A percentile compares a stretch with the other conserved stretches of the same genome.
These are phyloP conservation scores for Fusarium equiseti DNA, from an alignment of 2,329 filamentous ascomycete genomes.

Conservation along the genomic window DNA sequence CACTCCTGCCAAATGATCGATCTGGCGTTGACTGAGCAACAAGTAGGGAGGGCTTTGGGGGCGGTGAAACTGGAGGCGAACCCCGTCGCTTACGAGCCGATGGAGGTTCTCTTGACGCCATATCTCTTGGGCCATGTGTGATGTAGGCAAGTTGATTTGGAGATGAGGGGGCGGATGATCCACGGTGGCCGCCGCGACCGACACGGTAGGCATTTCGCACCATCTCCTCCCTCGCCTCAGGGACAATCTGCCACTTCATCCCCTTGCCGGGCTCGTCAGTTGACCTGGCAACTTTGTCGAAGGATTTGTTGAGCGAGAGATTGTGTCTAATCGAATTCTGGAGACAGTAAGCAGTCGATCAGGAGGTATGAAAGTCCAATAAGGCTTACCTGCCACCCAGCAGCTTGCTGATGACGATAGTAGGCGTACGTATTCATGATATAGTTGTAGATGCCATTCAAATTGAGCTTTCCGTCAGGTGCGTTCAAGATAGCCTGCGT, in stretches of 20 bases:
- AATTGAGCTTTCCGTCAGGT: conserved; percentile 86
- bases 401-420: conserved; percentile 81
- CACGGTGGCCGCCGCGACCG: conserved; percentile 72
- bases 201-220: conserved; percentile 76
- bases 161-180: conserved; percentile 79
- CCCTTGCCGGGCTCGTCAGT: conserved; percentile 98
- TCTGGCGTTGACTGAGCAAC: conserved; percentile 68
- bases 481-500: conserved; percentile 94
- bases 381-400: conserved; percentile 86
- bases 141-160: conserved; percentile 71
- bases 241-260: conserved; percentile 97
- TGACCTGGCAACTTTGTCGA: conserved; percentile 90
- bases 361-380: not conserved
- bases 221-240: conserved; percentile 88
- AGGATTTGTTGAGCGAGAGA: conserved; percentile 91
- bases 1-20: conserved; percentile 54
- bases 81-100: conserved; percentile 70
- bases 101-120: conserved; percentile 62
- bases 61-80: conserved; percentile 67
- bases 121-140: conserved; percentile 68
- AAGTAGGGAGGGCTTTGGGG: conserved; percentile 62
- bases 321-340: conserved; percentile 98
- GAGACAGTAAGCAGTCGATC: conserved; percentile 26
- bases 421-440: conserved; percentile 94
- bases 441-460: conserved; percentile 93